Conservation (phyloP, 495 filamentous ascomycete genomes). For the Penicillium chermesinum region DNA sequence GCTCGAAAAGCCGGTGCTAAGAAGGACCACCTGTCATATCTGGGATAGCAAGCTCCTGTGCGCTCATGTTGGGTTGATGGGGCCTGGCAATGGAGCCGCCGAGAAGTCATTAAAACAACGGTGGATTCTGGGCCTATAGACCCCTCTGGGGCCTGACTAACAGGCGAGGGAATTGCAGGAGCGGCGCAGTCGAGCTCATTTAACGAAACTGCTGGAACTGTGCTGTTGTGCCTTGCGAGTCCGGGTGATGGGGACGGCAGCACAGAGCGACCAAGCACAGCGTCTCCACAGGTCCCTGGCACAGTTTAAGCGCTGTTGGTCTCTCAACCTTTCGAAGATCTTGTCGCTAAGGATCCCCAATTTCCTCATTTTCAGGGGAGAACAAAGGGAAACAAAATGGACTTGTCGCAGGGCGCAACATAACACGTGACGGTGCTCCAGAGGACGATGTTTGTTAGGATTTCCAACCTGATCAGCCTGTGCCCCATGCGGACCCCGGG, state of each 20-base stretch:
- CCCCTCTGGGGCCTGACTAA: conserved; percentile 6
- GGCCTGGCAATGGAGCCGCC: not conserved
- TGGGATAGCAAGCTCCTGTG: no score
- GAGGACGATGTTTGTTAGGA: not conserved
- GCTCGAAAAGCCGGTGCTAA: not conserved
- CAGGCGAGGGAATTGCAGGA: conserved; percentile 8
- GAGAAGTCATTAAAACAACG: not conserved
- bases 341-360: not conserved
- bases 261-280: conserved; percentile 32
- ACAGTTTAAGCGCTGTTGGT: conserved; percentile 34
- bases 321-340: not conserved
- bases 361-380: not conserved
- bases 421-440: conserved; percentile 14
- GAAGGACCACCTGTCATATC: not conserved
- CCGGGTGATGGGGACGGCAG: conserved; percentile 15
- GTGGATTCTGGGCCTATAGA: conserved; percentile 12
- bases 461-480: not conserved
- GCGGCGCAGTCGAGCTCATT: conserved; percentile 12
- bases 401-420: conserved; percentile 3
- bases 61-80: conserved; percentile 4
- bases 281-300: conserved; percentile 22
- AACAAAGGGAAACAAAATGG: not conserved
- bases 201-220: not conserved
- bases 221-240: conserved; percentile 15
- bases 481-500: not conserved